phyloP scores from a whole-genome alignment of 371 early-diverging fungal genomes.

The Mucor velutinosus region DNA sequence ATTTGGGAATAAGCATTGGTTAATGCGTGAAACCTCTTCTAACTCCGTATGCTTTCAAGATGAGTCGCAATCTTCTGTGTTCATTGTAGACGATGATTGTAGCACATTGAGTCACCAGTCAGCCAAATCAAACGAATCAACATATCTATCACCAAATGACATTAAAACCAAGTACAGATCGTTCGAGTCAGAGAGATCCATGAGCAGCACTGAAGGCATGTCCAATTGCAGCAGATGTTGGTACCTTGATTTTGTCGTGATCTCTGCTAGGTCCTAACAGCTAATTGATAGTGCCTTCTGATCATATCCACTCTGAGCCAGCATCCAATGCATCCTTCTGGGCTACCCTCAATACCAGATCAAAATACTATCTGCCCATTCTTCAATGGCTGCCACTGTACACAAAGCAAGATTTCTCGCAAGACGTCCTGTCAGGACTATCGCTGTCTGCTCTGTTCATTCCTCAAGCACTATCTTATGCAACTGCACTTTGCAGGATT shows the following conservation, averaged over 20 bases:
- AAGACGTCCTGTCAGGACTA: slow-evolving; percentile 77
- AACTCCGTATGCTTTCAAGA: slow-evolving; percentile 3
- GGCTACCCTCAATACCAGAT: slow-evolving; percentile 38
- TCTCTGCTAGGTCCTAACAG: not conserved
- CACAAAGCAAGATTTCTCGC: slow-evolving; percentile 34
- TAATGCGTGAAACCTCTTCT: slow-evolving; percentile 1
- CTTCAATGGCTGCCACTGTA: slow-evolving; percentile 84
- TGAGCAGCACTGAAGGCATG: not conserved
- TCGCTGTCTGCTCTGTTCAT: slow-evolving; percentile 83
- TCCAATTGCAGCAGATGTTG: not conserved
- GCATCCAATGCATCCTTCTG: not conserved
- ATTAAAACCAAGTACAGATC: not conserved
- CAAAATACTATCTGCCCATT: slow-evolving; percentile 84
- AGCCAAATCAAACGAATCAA: slow-evolving; percentile 3
- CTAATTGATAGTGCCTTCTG: slow-evolving; percentile 9
- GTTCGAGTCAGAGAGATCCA: not conserved
- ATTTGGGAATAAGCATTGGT: not conserved
- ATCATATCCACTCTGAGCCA: not conserved
- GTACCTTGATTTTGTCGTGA: not conserved
- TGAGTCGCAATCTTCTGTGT: slow-evolving; percentile 2
- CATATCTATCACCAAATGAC: slow-evolving; percentile 4
- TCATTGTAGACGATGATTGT: slow-evolving; percentile 16
- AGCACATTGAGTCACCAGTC: slow-evolving; percentile 15
- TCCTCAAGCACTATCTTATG: slow-evolving; percentile 88
- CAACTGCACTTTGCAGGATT: slow-evolving; percentile 52